Evolutionary conservation across 1,284 basidiomycete genomes (phyloP), one percentile per base, ranked within the genome.

Genomic region (Moesziomyces antarcticus): DNA sequence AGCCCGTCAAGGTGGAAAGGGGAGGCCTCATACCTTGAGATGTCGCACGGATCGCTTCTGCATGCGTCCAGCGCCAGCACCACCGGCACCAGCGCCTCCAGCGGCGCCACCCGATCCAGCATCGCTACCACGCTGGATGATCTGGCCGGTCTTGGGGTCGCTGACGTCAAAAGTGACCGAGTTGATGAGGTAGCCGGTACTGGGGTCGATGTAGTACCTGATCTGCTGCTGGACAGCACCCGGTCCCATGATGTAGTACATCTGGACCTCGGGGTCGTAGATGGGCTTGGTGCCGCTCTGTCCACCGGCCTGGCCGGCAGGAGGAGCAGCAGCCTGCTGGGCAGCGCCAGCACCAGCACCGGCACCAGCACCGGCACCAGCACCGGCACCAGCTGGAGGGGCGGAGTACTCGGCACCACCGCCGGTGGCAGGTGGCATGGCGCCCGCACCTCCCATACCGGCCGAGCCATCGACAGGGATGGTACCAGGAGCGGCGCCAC

Each of bases 21-120:
- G 16, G 33, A 30, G 20, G n/a, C 22, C 47, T 69, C 66, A 69
- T 69, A 69, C 66, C 66, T 69, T 55, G 45, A 50, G 56, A 57
- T 60, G 49, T 45, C 60, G 67, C 30, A 64, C 18, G 8, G 52
- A 56, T 11, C 61, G 56, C 33, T 70, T 70, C 30, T 47, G 44
- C 61, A 64, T 60, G 14, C 50, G 51, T 25, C 65, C 55, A 22
- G 25, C 25, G 11, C 35, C 40, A 11, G 35, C 33, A 10, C 37
- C 48, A 16, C 42, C 45, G n/a, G 45, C 52, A 42, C 47, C 62
- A 44, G 20, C 25, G 22, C 48, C 52, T 1, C 53, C 58, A 42
- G 16, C 16, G 6, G 37, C 49, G 9, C 21, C 41, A 25, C n/a
- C 33, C 14, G 49, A 16, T 25, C 44, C 37, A 11, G 10, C 43